phyloP scores from a whole-genome alignment of 2,329 filamentous ascomycete genomes.

The Pezicula radicicola region DNA sequence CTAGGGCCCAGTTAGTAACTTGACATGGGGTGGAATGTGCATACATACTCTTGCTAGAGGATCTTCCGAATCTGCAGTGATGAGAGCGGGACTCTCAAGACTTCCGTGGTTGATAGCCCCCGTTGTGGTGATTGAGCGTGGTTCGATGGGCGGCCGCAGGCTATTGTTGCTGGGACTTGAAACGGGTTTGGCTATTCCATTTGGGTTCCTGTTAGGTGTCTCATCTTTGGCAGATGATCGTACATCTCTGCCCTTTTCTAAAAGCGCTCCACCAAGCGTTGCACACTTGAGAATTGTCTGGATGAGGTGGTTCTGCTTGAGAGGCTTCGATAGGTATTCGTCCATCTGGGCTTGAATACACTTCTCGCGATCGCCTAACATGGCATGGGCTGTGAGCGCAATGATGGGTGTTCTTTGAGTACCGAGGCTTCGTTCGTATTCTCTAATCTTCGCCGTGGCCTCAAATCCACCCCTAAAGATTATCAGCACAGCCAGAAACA shows the following conservation, averaged over 20 bases:
- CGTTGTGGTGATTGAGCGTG: constrained; percentile 67
- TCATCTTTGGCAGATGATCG: constrained; percentile 30
- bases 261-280: constrained; percentile 78
- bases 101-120: constrained; percentile 54
- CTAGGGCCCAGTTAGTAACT: constrained; percentile 13
- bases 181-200: constrained; percentile 12
- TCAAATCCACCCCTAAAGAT: constrained; percentile 81
- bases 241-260: constrained; percentile 71
- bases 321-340: constrained; percentile 93
- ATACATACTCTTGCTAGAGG: constrained; percentile 27
- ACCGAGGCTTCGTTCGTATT: constrained; percentile 82
- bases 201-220: constrained; percentile 14
- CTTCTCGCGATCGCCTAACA: constrained; percentile 97
- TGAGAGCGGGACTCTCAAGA: constrained; percentile 59
- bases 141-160: constrained; percentile 51
- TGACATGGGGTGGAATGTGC: constrained; percentile 3
- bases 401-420: constrained; percentile 90
- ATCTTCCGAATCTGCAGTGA: constrained; percentile 60
- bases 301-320: constrained; percentile 96
- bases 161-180: constrained; percentile 11
- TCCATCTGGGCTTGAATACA: constrained; percentile 99
- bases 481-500: constrained; percentile 31
- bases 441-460: constrained; percentile 92
- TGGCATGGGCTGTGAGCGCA: constrained; percentile 93
- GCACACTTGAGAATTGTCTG: constrained; percentile 97